Evolutionary conservation across 2,329 filamentous ascomycete genomes (phyloP).

Genomic region (Cercospora sp.): DNA sequence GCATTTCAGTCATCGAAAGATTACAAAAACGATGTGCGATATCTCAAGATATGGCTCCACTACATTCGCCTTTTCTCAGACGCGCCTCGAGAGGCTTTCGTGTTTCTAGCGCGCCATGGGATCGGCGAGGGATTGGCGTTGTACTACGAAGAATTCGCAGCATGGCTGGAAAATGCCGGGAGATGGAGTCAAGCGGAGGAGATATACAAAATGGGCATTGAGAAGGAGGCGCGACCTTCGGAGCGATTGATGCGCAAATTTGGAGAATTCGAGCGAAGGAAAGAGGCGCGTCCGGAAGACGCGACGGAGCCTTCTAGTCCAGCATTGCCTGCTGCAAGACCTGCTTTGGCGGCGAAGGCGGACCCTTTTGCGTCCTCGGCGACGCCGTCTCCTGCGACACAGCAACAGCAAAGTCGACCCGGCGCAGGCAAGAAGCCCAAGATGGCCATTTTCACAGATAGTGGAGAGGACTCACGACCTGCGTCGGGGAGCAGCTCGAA

Average conservation of each 20-base stretch:
- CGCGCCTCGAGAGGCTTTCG: slow-evolving; percentile 86
- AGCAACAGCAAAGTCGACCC: slow-evolving; percentile 53
- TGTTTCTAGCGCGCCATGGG: slow-evolving; percentile 83
- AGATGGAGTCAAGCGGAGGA: slow-evolving; percentile 91
- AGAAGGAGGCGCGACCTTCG: slow-evolving; percentile 79
- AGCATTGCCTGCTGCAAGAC: slow-evolving; percentile 77
- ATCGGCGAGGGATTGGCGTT: slow-evolving; percentile 85
- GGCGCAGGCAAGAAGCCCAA: slow-evolving; percentile 66
- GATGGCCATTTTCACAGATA: slow-evolving; percentile 86
- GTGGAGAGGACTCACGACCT: slow-evolving; percentile 54
- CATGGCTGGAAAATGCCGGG: slow-evolving; percentile 81
- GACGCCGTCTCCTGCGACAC: slow-evolving; percentile 61
- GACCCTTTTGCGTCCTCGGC: slow-evolving; percentile 70
- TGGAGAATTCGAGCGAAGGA: slow-evolving; percentile 82
- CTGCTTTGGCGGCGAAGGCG: slow-evolving; percentile 79
- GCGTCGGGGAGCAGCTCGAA: slow-evolving; percentile 57
- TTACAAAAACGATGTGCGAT: slow-evolving; percentile 94
- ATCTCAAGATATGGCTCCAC: slow-evolving; percentile 88
- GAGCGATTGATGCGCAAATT: slow-evolving; percentile 85
- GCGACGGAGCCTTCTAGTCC: slow-evolving; percentile 74
- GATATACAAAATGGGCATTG: slow-evolving; percentile 85
- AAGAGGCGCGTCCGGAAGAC: slow-evolving; percentile 64
- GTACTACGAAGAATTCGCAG: slow-evolving; percentile 96
- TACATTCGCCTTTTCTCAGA: slow-evolving; percentile 94
- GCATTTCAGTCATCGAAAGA: slow-evolving; percentile 79